phyloP scores from a whole-genome alignment of 768 basidiomycete genomes.

The Dentipellis sp. region DNA sequence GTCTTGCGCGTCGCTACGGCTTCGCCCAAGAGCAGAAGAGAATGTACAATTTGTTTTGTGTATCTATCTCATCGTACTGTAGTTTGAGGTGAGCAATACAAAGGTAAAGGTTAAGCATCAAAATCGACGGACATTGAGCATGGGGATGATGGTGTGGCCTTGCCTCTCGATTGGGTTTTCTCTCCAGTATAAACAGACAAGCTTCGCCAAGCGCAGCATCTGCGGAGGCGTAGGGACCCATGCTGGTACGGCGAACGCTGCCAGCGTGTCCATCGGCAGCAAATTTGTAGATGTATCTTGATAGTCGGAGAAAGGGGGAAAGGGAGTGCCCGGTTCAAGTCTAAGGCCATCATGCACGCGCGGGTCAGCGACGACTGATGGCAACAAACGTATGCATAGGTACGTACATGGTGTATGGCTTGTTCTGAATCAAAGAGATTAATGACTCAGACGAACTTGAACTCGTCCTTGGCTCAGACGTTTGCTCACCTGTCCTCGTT shows the following conservation, averaged over 20 bases:
- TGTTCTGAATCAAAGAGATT: slow-evolving; percentile 89
- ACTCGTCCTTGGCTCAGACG: too few species aligned
- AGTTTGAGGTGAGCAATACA: slow-evolving; percentile 1
- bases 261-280: slow-evolving; percentile 54
- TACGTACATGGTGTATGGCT: slow-evolving; percentile 79
- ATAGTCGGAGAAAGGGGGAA: slow-evolving; percentile 67
- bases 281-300: slow-evolving; percentile 56
- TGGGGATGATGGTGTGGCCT: slow-evolving; percentile 81
- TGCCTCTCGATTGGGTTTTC: slow-evolving; percentile 70
- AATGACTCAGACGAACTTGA: slow-evolving; percentile 95
- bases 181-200: slow-evolving; percentile 85
- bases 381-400: neutral
- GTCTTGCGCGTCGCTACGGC: slow-evolving; percentile 93
- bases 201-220: slow-evolving; percentile 61
- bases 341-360: too few species aligned
- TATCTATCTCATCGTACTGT: slow-evolving; percentile 85
- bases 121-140: slow-evolving; percentile 62
- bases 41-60: slow-evolving; percentile 86
- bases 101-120: neutral
- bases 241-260: slow-evolving; percentile 55
- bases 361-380: neutral
- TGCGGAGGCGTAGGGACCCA: slow-evolving; percentile 58
- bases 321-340: slow-evolving; percentile 56
- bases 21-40: slow-evolving; percentile 95
- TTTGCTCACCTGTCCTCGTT: too few species aligned